Percentiles rank a stretch among this genome's conserved stretches.
These are phyloP conservation scores for Raphanus sativus DNA, from an alignment of 345 rosid species.

Conservation along the genomic window DNA sequence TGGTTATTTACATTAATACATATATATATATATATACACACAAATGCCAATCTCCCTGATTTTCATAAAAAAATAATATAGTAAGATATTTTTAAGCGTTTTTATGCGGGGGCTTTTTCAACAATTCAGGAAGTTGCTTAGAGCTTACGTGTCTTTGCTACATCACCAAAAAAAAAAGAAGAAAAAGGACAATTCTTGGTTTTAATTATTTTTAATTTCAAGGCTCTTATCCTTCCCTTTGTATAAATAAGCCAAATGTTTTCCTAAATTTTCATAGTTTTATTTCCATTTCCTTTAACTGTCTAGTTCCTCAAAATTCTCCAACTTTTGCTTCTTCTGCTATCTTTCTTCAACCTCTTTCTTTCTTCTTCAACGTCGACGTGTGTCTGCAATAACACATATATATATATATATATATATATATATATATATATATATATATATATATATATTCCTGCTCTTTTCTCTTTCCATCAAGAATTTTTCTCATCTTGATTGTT, in stretches of 20 bases:
- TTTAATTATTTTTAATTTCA: slow-evolving; percentile 4
- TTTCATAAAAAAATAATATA: not conserved
- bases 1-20: not conserved
- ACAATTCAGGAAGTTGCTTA: slow-evolving; percentile 55
- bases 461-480: not conserved
- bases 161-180: slow-evolving; percentile 7
- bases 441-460: not conserved
- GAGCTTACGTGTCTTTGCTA: slow-evolving; percentile 65
- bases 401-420: too few relatives aligned
- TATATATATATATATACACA: too few relatives aligned
- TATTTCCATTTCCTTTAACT: slow-evolving; percentile 48
- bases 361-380: slow-evolving; percentile 20
- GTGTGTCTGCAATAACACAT: slow-evolving; percentile 16
- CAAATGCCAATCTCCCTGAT: not conserved
- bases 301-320: slow-evolving; percentile 30
- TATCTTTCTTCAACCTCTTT: slow-evolving; percentile 37
- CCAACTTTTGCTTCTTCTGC: slow-evolving; percentile 32
- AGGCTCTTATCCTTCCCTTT: slow-evolving; percentile 42
- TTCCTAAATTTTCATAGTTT: slow-evolving; percentile 42
- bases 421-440: too few relatives aligned
- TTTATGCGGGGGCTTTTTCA: slow-evolving; percentile 45
- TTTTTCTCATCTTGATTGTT: not conserved
- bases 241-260: slow-evolving; percentile 48
- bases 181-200: not conserved
- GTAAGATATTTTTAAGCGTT: slow-evolving; percentile 15